Conservation (phyloP, 148 eudicot species). For the Euryodendron excelsum region DNA sequence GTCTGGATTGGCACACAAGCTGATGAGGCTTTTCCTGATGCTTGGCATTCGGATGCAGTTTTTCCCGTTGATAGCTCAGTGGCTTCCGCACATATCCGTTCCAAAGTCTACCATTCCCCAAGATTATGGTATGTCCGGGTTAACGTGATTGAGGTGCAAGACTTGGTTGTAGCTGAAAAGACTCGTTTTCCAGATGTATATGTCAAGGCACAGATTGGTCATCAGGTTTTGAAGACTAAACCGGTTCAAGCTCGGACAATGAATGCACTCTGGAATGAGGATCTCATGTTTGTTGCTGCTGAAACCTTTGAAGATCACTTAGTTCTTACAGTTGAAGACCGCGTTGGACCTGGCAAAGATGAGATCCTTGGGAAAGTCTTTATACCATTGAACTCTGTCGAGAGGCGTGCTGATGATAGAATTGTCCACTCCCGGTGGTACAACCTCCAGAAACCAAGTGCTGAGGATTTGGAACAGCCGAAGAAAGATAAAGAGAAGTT, state of each 20-base stretch:
- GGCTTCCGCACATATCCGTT: conserved; percentile 35
- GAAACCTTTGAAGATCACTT: conserved; percentile 88
- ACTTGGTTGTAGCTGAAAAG: conserved; percentile 48
- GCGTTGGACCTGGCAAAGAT: conserved; percentile 56
- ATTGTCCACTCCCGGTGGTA: conserved; percentile 55
- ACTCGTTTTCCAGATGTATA: conserved; percentile 59
- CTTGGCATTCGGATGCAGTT: conserved; percentile 68
- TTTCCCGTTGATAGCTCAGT: conserved; percentile 37
- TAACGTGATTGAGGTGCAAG: conserved; percentile 72
- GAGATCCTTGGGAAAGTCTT: conserved; percentile 60
- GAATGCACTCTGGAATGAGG: conserved; percentile 80
- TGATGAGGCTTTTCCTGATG: conserved; percentile 88
- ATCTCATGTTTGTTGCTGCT: conserved; percentile 83
- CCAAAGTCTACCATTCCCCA: conserved; percentile 75
- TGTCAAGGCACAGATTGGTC: conserved; percentile 61
- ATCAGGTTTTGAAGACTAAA: conserved; percentile 51
- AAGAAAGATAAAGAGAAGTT: conserved; percentile 46
- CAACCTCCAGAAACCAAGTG: conserved; percentile 51
- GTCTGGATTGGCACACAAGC: conserved; percentile 94
- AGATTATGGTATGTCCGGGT: conserved; percentile 76
- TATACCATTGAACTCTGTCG: conserved; percentile 49
- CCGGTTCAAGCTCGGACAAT: conserved; percentile 51
- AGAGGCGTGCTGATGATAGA: conserved; percentile 71
- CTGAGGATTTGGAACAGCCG: conserved; percentile 38
- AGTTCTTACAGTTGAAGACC: conserved; percentile 67